Percentiles rank a stretch among this genome's conserved stretches.
Evolutionary conservation across 345 rosid genomes (phyloP).

Genomic region (Corymbia maculata): DNA sequence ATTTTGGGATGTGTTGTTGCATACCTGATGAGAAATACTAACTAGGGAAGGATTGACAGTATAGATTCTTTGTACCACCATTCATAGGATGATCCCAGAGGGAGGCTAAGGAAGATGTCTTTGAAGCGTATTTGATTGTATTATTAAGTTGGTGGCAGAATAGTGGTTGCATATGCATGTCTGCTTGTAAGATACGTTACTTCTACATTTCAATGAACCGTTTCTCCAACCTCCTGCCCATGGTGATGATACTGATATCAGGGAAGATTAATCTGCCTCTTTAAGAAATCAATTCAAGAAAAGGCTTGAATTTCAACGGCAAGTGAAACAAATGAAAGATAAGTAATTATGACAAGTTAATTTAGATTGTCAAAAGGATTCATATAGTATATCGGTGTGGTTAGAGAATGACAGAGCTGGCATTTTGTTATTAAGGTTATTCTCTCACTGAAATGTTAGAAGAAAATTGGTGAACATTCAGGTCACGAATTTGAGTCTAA

Average conservation of each 20-base stretch:
- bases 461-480: background rate
- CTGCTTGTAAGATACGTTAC: background rate
- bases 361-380: background rate
- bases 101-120: background rate
- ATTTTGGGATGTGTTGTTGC: constrained; percentile 71
- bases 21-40: constrained; percentile 52
- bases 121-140: background rate
- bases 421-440: background rate
- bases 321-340: background rate
- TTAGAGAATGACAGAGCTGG: background rate
- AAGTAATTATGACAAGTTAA: background rate
- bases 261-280: background rate
- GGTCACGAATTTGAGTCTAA: background rate
- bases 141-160: background rate
- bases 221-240: background rate
- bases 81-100: background rate
- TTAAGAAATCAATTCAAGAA: background rate
- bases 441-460: background rate
- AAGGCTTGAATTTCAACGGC: background rate
- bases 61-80: background rate
- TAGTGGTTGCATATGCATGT: background rate
- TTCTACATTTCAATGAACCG: background rate
- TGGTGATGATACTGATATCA: background rate
- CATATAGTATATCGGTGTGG: background rate
- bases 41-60: constrained; percentile 12